A percentile compares a stretch with the other conserved stretches of the same genome.
phyloP scores from a whole-genome alignment of 2,329 filamentous ascomycete genomes.

The Seiridium cupressi region DNA sequence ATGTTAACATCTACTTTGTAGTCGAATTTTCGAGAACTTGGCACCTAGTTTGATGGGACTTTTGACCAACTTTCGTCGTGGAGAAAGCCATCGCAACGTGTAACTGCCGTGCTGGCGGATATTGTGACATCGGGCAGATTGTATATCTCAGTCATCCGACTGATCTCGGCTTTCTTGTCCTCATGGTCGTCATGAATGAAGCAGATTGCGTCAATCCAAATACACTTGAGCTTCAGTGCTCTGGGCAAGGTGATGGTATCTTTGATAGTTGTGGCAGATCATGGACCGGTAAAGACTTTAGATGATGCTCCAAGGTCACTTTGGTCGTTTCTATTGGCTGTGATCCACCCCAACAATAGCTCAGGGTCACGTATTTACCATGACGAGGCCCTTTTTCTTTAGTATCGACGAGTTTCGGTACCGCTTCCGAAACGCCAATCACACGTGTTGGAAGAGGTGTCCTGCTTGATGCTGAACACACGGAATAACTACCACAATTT shows the following conservation, averaged over 20 bases:
- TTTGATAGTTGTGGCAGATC: neutral
- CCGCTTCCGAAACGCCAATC: neutral
- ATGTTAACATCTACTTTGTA: no score
- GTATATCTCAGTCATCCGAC: neutral
- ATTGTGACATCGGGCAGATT: neutral
- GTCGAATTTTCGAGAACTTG: neutral
- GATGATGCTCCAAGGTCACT: neutral
- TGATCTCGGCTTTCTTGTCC: neutral
- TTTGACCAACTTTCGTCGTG: neutral
- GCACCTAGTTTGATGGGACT: neutral
- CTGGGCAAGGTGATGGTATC: neutral
- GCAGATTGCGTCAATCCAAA: neutral
- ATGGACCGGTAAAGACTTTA: neutral
- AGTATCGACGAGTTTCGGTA: neutral
- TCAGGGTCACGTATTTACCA: neutral
- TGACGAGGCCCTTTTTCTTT: neutral
- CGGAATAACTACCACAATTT: neutral
- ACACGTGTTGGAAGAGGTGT: neutral
- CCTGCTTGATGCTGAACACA: neutral
- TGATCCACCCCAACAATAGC: neutral
- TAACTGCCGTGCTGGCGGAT: neutral
- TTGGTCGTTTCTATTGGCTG: neutral
- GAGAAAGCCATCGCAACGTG: neutral
- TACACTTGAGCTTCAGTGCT: neutral
- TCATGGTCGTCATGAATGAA: neutral